These are phyloP conservation scores for Fraxinus anomala DNA, from an alignment of 257 asterid species.

Conservation along the genomic window DNA sequence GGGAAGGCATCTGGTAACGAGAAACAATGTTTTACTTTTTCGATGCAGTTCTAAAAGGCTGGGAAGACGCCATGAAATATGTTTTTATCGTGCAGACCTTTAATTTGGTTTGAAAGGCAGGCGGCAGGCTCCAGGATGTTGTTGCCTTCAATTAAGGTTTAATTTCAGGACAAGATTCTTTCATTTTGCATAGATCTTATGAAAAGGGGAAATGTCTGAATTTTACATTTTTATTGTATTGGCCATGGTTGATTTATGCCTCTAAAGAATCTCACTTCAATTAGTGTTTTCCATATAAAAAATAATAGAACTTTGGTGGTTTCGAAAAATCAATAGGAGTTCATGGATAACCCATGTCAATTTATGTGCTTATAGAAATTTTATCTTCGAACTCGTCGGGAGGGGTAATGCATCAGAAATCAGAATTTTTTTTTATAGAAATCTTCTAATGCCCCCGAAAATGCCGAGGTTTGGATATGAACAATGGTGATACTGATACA, in stretches of 20 bases:
- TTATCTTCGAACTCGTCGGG: not conserved
- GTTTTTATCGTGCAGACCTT: constrained; percentile 72
- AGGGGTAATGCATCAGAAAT: no score
- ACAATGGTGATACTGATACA: no score
- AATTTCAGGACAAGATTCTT: not conserved
- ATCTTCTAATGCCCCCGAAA: no score
- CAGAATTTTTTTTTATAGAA: no score
- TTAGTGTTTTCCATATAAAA: not conserved
- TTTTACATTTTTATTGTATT: no score
- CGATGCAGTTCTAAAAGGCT: constrained; percentile 81
- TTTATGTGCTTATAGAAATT: not conserved
- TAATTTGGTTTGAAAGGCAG: constrained; percentile 39
- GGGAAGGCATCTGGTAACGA: not conserved
- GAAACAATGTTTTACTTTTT: constrained; percentile 9
- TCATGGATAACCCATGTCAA: not conserved
- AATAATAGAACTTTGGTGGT: not conserved
- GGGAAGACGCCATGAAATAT: constrained; percentile 78
- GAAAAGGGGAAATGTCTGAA: not conserved
- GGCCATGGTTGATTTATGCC: not conserved
- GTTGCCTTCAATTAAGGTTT: not conserved
- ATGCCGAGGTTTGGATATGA: no score
- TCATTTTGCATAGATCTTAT: not conserved
- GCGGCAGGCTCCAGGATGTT: not conserved
- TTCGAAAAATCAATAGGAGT: not conserved
- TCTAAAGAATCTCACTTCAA: not conserved